Base-by-base conservation (phyloP, 2,329 filamentous ascomycete species). In the Fusarium torreyae region DNA sequence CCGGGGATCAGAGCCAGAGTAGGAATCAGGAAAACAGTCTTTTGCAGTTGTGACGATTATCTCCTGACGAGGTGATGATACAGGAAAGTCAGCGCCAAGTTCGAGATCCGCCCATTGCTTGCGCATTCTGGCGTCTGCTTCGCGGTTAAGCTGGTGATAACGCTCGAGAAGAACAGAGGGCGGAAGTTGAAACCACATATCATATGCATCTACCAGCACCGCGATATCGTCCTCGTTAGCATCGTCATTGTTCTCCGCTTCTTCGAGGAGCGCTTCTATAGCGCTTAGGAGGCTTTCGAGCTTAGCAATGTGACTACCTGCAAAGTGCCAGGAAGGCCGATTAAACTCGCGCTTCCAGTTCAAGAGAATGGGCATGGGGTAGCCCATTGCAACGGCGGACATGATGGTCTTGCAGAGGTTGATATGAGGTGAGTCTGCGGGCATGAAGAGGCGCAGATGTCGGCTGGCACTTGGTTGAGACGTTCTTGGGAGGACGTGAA, bases 331-430 rank as follows among this genome's bases (percentile, higher is more conserved):
- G 11, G 75, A 63, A 1, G 77, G 78, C 0, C 77, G 70, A 53
- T 81, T 80, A 54, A 79, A 81, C 45, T 81, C 79, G 50, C 77
- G 72, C 5, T 75, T 56, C 80, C 80, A 81, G 74, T 81, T 81
- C 1, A 81, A 65, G 5, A 81, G 67, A 2, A 74, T 77, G 0
- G 80, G 80, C 33, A 77, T 68, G 0, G 80, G 79, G n/a, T 81
- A 81, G 1, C 80, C 80, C 8, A 79, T 71, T 3, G 77, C 79
- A 17, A 81, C 74, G 11, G 77, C 77, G 2, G 78, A 81, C 77
- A 80, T 80, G 57, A 79, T 69, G 26, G 77, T 75, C 52, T 80
- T 81, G 77, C 79, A 81, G 13, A 81, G 75, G 53, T 79, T 80
- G 34, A 81, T 73, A 52, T 76, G 70, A 5, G 80, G 77, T 3